A percentile compares a stretch with the other conserved stretches of the same genome.
Evolutionary conservation across 2,329 filamentous ascomycete genomes (phyloP).

Genomic region (Amesomyces nigricolor): DNA sequence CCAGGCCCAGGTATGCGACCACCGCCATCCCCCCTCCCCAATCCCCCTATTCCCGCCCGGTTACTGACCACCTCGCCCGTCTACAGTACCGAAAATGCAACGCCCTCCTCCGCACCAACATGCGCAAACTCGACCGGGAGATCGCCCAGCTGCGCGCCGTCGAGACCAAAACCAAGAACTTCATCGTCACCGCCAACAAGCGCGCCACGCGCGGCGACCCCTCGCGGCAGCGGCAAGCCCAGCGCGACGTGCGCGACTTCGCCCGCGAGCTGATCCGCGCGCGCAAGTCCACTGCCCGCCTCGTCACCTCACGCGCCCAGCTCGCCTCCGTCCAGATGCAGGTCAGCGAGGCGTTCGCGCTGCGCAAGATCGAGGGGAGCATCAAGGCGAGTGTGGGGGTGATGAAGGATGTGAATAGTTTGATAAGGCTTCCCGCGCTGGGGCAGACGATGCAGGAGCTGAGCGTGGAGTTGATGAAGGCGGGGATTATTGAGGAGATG

Average conservation of each 20-base stretch:
- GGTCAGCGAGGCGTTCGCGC: conserved; percentile 91
- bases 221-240: conserved; percentile 70
- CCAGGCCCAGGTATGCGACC: conserved; percentile 68
- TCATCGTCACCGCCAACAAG: conserved; percentile 76
- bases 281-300: conserved; percentile 66
- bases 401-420: conserved; percentile 92
- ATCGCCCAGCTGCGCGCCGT: conserved; percentile 71
- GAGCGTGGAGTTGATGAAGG: conserved; percentile 81
- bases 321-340: conserved; percentile 93
- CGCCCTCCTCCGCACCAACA: conserved; percentile 78
- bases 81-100: conserved; percentile 90
- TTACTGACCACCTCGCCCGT: neutral
- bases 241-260: conserved; percentile 78
- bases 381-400: conserved; percentile 82
- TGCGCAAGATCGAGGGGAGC: conserved; percentile 91
- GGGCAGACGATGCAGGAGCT: conserved; percentile 86
- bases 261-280: conserved; percentile 80
- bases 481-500: conserved; percentile 98
- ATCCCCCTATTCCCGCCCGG: neutral
- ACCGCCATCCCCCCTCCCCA: too few relatives aligned
- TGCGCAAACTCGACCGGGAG: conserved; percentile 91
- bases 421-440: conserved; percentile 79
- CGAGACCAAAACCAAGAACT: conserved; percentile 77
- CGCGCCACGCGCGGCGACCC: conserved; percentile 71
- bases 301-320: conserved; percentile 86